Conservation (phyloP, 768 basidiomycete genomes). For the Postia placenta region DNA sequence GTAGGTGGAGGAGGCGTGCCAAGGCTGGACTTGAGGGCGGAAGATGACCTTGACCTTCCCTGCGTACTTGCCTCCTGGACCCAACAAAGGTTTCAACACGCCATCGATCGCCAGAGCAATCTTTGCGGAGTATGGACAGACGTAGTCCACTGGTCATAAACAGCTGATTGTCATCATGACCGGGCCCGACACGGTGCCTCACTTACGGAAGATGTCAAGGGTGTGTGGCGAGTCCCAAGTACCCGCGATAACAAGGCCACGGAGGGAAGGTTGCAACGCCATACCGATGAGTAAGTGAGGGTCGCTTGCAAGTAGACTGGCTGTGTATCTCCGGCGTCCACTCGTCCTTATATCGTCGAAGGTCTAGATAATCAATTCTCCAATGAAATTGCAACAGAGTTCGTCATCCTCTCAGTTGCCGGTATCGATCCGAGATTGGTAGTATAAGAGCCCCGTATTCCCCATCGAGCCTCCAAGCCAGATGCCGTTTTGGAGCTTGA, state of each 20-base stretch:
- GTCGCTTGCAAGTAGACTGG: no score
- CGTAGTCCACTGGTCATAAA: slow-evolving; percentile 63
- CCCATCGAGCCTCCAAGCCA: no score
- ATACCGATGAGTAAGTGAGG: no score
- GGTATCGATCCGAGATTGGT: no score
- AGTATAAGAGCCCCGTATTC: no score
- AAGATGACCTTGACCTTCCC: slow-evolving; percentile 73
- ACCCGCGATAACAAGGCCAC: slow-evolving; percentile 60
- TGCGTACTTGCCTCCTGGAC: slow-evolving; percentile 51
- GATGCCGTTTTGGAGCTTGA: no score
- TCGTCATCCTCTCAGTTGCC: no score
- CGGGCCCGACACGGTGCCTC: no score
- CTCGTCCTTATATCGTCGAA: no score
- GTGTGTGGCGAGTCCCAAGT: slow-evolving; percentile 59
- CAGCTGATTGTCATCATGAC: background rate
- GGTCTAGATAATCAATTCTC: no score
- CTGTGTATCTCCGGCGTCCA: no score
- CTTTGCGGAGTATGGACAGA: slow-evolving; percentile 79
- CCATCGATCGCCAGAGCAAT: slow-evolving; percentile 51
- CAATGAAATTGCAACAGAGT: no score
- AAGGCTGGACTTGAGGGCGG: slow-evolving; percentile 69
- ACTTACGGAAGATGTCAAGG: slow-evolving; percentile 71
- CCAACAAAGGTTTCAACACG: slow-evolving; percentile 54
- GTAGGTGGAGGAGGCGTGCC: slow-evolving; percentile 73
- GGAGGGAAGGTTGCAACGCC: slow-evolving; percentile 75